Evolutionary conservation across 139 green algal genomes (phyloP).

Genomic region (Pleodorina starrii): DNA sequence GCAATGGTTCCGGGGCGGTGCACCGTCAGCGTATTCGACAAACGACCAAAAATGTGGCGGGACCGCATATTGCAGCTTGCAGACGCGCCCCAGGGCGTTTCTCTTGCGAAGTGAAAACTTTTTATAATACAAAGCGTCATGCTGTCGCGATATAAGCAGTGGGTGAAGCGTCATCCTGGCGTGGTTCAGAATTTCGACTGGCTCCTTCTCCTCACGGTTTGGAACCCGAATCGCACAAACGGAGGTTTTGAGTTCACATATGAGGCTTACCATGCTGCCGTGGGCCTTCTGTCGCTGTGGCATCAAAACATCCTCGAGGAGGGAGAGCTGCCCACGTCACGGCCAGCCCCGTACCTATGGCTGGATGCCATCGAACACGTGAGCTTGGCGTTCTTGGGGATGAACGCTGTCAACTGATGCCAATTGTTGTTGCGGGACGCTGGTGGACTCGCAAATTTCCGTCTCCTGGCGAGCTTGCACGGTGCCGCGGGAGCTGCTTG

Average conservation of each 20-base stretch:
- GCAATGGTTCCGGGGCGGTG: no score
- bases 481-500: no score
- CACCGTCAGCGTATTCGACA: no score
- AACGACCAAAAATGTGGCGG: no score
- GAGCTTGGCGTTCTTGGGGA: not conserved
- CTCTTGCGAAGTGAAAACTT: no score
- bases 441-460: no score
- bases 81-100: no score
- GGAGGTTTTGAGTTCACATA: slow-evolving; percentile 60
- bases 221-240: slow-evolving; percentile 38
- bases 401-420: not conserved
- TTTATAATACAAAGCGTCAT: not conserved
- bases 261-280: slow-evolving; percentile 56
- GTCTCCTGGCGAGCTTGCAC: no score
- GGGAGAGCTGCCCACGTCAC: slow-evolving; percentile 2
- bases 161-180: slow-evolving; percentile 61
- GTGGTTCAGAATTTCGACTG: slow-evolving; percentile 66
- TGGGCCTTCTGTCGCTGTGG: slow-evolving; percentile 59
- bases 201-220: slow-evolving; percentile 58
- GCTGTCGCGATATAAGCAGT: slow-evolving; percentile 59
- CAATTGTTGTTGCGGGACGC: not conserved
- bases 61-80: no score
- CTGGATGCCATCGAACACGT: slow-evolving; percentile 62
- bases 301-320: slow-evolving; percentile 58
- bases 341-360: slow-evolving; percentile 41